These are phyloP conservation scores for Vitis rupestris DNA, from an alignment of 164 flowering plant genomes.

Conservation along the genomic window DNA sequence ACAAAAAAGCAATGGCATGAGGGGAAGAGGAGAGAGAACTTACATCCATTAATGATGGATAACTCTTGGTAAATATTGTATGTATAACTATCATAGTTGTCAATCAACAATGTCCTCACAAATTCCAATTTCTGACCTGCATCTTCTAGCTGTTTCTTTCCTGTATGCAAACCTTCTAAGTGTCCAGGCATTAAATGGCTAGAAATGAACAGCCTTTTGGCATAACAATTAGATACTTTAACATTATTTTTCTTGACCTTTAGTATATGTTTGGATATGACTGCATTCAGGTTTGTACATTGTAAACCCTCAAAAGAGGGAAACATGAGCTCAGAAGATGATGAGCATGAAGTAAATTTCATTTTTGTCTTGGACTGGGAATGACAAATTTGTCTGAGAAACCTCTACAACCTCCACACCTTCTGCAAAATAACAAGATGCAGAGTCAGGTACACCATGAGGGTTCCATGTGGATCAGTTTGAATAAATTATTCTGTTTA, in stretches of 20 bases:
- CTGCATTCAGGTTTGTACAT: conserved; percentile 12
- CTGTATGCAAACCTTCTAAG: conserved; percentile 40
- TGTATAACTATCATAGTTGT: conserved; percentile 97
- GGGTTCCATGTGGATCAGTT: not conserved
- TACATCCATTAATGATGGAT: conserved; percentile 82
- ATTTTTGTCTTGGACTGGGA: conserved; percentile 20
- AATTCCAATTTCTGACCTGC: conserved; percentile 37
- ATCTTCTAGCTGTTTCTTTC: conserved; percentile 33
- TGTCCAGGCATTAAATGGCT: conserved; percentile 48
- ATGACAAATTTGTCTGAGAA: conserved; percentile 1
- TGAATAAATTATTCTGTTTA: too few relatives aligned
- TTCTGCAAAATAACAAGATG: conserved; percentile 22
- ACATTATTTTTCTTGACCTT: conserved; percentile 21
- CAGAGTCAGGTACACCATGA: conserved; percentile 9
- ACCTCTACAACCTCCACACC: conserved; percentile 8
- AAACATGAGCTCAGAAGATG: conserved; percentile 32
- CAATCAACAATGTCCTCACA: conserved; percentile 90
- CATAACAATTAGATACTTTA: conserved; percentile 14
- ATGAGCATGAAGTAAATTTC: conserved; percentile 29
- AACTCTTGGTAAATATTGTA: conserved; percentile 91
- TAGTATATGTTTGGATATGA: conserved; percentile 13
- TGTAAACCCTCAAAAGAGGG: conserved; percentile 24
- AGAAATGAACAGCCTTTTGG: conserved; percentile 31
- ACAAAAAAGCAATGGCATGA: not conserved
- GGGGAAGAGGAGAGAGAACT: conserved; percentile 18